Percentiles rank a stretch among this genome's conserved stretches.
These are phyloP conservation scores for Alternaria brassicae DNA, from an alignment of 2,329 filamentous ascomycete genomes.

Conservation along the genomic window DNA sequence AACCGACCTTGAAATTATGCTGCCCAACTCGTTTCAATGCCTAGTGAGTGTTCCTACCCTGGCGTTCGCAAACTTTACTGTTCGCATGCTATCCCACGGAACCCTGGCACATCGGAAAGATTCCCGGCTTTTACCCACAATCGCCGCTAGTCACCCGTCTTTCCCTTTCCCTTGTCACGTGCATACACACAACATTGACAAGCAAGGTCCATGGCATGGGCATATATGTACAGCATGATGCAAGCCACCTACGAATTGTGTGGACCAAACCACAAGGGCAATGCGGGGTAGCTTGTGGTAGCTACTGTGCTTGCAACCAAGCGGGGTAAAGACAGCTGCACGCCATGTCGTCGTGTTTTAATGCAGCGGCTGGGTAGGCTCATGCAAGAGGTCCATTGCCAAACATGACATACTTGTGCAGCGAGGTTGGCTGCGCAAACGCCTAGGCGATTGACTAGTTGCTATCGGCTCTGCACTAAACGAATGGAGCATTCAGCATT, in stretches of 20 bases:
- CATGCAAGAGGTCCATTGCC: slow-evolving; percentile 1
- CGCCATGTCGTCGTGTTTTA: neutral
- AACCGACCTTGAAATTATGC: no score
- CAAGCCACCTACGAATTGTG: neutral
- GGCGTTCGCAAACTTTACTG: neutral
- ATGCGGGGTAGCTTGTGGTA: neutral
- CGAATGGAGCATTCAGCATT: neutral
- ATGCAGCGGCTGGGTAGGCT: slow-evolving; percentile 1
- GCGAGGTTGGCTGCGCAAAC: neutral
- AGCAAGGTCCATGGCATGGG: neutral
- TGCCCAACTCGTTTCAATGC: no score
- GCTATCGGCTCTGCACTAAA: neutral
- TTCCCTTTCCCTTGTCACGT: neutral
- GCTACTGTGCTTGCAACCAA: neutral
- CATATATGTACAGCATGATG: neutral
- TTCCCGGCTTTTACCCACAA: neutral
- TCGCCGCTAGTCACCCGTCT: neutral
- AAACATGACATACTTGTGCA: neutral
- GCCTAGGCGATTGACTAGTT: neutral
- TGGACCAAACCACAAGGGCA: neutral
- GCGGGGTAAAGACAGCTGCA: slow-evolving; percentile 6
- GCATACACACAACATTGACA: neutral
- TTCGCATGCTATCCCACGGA: neutral
- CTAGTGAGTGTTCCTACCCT: no score
- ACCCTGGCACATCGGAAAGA: neutral